Base-by-base conservation (phyloP, 208 protist genomes). In the Trypanosoma caninum region DNA sequence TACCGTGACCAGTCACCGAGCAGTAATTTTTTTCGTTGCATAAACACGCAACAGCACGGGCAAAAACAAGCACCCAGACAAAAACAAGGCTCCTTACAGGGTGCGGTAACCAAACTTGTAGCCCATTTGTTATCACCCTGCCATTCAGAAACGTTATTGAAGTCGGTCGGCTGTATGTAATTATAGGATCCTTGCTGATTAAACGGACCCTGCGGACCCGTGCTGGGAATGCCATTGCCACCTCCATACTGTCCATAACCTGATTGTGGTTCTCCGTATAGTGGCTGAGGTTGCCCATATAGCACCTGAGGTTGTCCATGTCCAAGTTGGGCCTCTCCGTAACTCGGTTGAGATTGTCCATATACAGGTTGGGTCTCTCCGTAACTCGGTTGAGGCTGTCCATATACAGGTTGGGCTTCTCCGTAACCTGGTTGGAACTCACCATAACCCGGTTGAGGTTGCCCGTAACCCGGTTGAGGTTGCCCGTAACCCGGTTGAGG, bases 21-120 rank as follows among this genome's bases (percentile, higher is more conserved):
- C 38, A 88, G 53, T 9, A 89, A 67, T 13, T 76, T 76, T 40
- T 74, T 68, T 13, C 85, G 68, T 46, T 92, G 85, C 46, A 75
- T 60, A 33, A 73, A 75, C 6, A 69, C 68, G 41, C 71, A 74
- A 59, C 79, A 89, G 40, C 71, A 87, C 35, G 76, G 79, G 42
- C 79, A 81, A 25, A 79, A 73, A 53, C 61, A 84, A 14, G 73
- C 62, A 25, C 27, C 66, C 8, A 75, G 42, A 54, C 57, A 83
- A 48, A 69, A 81, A 58, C 67, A 76, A 9, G 74, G 76, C 48
- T 73, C 63, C 3, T 52, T 65, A 47, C 67, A 82, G 30, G 68
- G 73, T 13, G 74, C 45, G 5, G 37, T 28, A 11, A 38, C 44
- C 55, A 88, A 61, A 8, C 62, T 57, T 33, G 68, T 73, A 16